phyloP scores from a whole-genome alignment of 2,329 filamentous ascomycete genomes.

The Ceratocystis papillata region DNA sequence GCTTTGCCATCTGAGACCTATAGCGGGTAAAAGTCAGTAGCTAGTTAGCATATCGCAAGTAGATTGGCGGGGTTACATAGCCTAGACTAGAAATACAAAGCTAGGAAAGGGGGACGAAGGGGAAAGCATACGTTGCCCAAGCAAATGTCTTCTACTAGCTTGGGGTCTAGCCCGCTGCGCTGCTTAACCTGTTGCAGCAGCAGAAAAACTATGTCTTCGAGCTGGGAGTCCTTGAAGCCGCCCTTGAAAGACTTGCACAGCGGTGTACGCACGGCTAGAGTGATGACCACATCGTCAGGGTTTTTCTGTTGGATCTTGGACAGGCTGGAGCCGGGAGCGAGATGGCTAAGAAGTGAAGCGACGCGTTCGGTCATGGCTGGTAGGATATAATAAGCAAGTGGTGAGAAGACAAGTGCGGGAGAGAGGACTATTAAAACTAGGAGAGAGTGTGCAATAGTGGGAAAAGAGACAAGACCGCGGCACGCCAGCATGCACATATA shows the following conservation, averaged over 20 bases:
- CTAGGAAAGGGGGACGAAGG: background rate
- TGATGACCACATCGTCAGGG: constrained; percentile 93
- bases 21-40: background rate
- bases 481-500: background rate
- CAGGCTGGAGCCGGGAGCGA: constrained; percentile 62
- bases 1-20: constrained; percentile 76
- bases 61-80: background rate
- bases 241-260: constrained; percentile 83
- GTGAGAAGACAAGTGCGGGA: too few relatives aligned
- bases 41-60: too few relatives aligned
- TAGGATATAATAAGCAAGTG: too few relatives aligned
- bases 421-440: constrained; percentile 22
- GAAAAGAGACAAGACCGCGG: background rate
- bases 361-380: constrained; percentile 75
- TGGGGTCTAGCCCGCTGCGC: constrained; percentile 66
- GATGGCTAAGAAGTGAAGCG: constrained; percentile 75
- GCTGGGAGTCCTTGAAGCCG: constrained; percentile 83
- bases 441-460: background rate
- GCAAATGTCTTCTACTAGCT: constrained; percentile 78
- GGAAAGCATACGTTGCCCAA: constrained; percentile 69
- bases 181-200: constrained; percentile 65
- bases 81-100: background rate
- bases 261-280: constrained; percentile 78
- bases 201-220: constrained; percentile 78
- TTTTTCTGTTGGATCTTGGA: constrained; percentile 77